Base-by-base conservation (phyloP, 805 yeast species). In the Candida vartiovaarae region DNA sequence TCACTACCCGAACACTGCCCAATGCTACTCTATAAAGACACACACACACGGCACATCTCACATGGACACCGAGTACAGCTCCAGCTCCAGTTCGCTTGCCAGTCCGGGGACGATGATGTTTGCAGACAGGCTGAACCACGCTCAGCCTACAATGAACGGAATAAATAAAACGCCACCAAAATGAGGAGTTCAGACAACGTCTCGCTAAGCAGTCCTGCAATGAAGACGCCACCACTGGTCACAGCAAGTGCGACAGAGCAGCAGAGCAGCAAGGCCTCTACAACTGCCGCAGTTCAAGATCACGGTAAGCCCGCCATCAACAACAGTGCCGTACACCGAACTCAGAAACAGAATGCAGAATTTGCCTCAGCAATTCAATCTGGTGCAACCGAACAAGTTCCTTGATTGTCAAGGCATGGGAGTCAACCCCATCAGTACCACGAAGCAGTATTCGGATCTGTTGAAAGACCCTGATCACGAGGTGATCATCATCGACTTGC, bases 401-500 rank as follows among this genome's bases (percentile, higher is more conserved):
- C 48, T 49, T 9, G 43, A 45, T 44, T 41, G 40, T 32, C 10
- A 34, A 4, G 40, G 40, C 24, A 28, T 50, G 48, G 38, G 49
- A 40, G 34, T 52, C 10, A 29, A 20, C 3, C 43, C 53, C 4
- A 48, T 55, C 15, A 28, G 35, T 4, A 27, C 53, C 4, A 20
- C 39, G 2, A 34, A 43, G 0, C 46, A 55, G 36, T 56, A 42
- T 29, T 31, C 36, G 3, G 10, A 27, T 1, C 7, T 32, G 11
- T 32, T 42, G 8, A n/a, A 33, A 1, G 25, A 36, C 6, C 9
- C 36, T 0, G 45, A 31, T 4, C 42, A 38, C 4, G 58, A 55
- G 23, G 43, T 46, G 4, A 41, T 56, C 3, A 39, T 52, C 2
- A 46, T 57, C 3, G 98, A 91, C 59, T 77, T 84, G 23, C 67